Conservation (phyloP, 2,329 filamentous ascomycete species). For the Teratosphaeriaceae sp. region DNA sequence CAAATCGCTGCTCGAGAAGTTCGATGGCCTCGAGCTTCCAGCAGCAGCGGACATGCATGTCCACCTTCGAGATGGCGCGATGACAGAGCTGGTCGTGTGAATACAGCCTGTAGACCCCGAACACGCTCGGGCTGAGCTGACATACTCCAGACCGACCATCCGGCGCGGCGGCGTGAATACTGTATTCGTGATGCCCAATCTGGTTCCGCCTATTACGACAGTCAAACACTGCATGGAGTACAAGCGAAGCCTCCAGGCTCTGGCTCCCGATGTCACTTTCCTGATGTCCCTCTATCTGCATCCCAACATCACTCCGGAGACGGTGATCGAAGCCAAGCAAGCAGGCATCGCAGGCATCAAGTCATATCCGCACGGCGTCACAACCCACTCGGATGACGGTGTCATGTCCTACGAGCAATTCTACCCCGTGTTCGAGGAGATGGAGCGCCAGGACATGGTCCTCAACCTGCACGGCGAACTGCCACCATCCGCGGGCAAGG, state of each 20-base stretch:
- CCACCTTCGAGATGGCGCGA: constrained; percentile 46
- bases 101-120: not conserved
- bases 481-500: constrained; percentile 44
- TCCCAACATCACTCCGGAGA: constrained; percentile 41
- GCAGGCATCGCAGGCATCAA: constrained; percentile 69
- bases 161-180: constrained; percentile 46
- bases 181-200: constrained; percentile 50
- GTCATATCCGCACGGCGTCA: constrained; percentile 55
- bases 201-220: constrained; percentile 45
- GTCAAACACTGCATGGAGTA: constrained; percentile 43
- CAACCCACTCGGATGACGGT: constrained; percentile 57
- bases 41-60: constrained; percentile 47
- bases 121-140: too few relatives aligned
- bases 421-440: constrained; percentile 76
- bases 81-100: constrained; percentile 43
- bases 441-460: constrained; percentile 78
- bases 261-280: constrained; percentile 45
- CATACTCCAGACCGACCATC: constrained; percentile 37
- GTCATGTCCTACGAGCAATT: constrained; percentile 65
- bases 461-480: constrained; percentile 91
- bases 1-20: constrained; percentile 27
- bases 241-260: constrained; percentile 34
- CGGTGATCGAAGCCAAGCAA: constrained; percentile 64
- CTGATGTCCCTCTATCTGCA: constrained; percentile 48
- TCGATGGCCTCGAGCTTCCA: constrained; percentile 40